A percentile compares a stretch with the other conserved stretches of the same genome.
Evolutionary conservation across 1,284 basidiomycete genomes (phyloP).

Genomic region (Cutaneotrichosporon arboriforme): DNA sequence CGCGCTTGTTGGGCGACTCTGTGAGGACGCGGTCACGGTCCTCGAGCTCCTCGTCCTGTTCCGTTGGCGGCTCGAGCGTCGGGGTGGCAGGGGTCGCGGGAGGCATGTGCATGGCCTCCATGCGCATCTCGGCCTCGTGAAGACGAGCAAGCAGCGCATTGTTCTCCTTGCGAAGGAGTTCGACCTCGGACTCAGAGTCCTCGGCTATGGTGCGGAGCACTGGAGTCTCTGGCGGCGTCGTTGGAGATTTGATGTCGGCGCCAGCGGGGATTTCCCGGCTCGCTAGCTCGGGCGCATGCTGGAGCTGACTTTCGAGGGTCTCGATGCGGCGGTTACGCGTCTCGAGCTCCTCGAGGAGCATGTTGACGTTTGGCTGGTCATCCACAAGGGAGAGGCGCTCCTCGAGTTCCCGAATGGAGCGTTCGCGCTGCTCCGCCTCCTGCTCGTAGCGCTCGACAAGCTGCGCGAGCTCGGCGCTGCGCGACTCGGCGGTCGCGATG

Average conservation of each 20-base stretch:
- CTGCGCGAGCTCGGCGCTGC: constrained; percentile 60
- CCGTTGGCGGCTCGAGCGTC: constrained; percentile 10
- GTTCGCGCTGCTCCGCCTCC: constrained; percentile 66
- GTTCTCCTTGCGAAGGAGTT: constrained; percentile 52
- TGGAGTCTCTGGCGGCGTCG: constrained; percentile 20
- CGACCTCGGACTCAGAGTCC: constrained; percentile 60
- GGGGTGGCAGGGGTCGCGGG: constrained; percentile 5
- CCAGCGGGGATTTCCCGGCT: constrained; percentile 30
- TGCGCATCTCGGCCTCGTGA: constrained; percentile 13
- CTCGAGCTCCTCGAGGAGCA: constrained; percentile 66
- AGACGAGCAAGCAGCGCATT: constrained; percentile 10
- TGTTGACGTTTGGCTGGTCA: constrained; percentile 56
- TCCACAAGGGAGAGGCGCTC: constrained; percentile 63
- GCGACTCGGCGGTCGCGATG: constrained; percentile 71
- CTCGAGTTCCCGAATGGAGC: constrained; percentile 63
- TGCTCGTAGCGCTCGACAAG: constrained; percentile 71
- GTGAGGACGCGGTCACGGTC: constrained; percentile 6
- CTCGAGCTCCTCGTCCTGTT: constrained; percentile 20
- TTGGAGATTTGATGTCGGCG: constrained; percentile 47
- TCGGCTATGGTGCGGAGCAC: constrained; percentile 37
- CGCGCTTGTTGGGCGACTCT: constrained; percentile 13
- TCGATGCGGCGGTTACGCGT: constrained; percentile 67
- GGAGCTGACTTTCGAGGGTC: constrained; percentile 67
- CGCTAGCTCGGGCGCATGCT: neutral
- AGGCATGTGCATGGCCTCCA: constrained; percentile 5